These are phyloP conservation scores for Tolypocladium ovalisporum DNA, from an alignment of 2,329 filamentous ascomycete species.

Conservation along the genomic window DNA sequence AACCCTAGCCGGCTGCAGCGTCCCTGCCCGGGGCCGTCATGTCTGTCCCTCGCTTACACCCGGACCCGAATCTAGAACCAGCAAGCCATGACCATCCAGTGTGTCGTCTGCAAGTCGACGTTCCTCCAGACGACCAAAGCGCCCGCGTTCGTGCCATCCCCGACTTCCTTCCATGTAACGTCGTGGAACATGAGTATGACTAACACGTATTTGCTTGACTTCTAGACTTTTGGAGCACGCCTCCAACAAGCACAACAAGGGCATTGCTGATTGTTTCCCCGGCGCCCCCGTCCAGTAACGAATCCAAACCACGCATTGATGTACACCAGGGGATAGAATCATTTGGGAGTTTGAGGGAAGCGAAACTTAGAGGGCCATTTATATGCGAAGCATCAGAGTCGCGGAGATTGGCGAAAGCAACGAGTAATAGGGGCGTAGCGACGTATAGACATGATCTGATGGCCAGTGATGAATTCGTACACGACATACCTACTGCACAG, in stretches of 20 bases:
- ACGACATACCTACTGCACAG: background rate
- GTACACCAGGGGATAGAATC: background rate
- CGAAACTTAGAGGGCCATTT: background rate
- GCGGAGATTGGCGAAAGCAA: background rate
- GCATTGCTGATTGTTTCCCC: conserved; percentile 61
- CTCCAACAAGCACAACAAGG: conserved; percentile 66
- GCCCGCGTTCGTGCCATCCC: conserved; percentile 44
- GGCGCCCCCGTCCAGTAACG: conserved; percentile 15
- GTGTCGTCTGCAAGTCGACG: conserved; percentile 64
- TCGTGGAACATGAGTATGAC: background rate
- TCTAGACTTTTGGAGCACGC: conserved; percentile 58
- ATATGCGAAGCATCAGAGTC: background rate
- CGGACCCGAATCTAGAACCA: conserved; percentile 44
- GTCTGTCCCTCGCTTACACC: conserved; percentile 6
- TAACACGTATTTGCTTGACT: conserved; percentile 1
- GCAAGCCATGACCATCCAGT: conserved; percentile 66
- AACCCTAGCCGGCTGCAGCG: background rate
- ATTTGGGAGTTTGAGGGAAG: conserved; percentile 1
- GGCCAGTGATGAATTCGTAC: conserved; percentile 5
- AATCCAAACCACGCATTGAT: background rate
- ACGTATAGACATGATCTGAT: conserved; percentile 7
- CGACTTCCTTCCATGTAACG: too few species aligned
- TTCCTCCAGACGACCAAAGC: conserved; percentile 70
- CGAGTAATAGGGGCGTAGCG: conserved; percentile 8
- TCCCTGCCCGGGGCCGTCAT: background rate